These are phyloP conservation scores for Corylus avellana DNA, from an alignment of 306 rosid genomes.

Conservation along the genomic window DNA sequence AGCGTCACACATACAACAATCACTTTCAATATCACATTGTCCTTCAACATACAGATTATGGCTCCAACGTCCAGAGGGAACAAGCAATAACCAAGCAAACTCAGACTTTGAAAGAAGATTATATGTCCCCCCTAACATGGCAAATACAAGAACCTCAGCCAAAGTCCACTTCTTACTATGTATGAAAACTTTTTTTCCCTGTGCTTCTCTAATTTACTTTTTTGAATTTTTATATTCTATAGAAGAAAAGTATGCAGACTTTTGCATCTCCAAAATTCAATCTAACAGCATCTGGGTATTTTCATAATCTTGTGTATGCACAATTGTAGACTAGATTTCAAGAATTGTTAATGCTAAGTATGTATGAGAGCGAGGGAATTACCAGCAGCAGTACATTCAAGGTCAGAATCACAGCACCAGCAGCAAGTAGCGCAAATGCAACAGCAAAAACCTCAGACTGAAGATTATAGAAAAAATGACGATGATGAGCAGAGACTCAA, in stretches of 20 bases:
- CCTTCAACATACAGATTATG: constrained; percentile 84
- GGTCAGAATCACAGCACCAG: constrained; percentile 90
- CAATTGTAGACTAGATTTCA: background rate
- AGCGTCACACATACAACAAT: constrained; percentile 82
- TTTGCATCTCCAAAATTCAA: background rate
- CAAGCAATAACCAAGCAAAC: constrained; percentile 93
- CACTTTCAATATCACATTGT: constrained; percentile 76
- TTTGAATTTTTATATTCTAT: no score
- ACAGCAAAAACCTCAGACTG: constrained; percentile 99
- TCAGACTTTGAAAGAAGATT: constrained; percentile 95
- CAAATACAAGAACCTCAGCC: constrained; percentile 21
- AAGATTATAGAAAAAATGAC: constrained; percentile 15
- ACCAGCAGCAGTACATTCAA: constrained; percentile 98
- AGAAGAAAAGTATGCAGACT: background rate
- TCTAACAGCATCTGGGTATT: background rate
- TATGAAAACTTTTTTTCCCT: background rate
- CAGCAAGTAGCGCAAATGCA: constrained; percentile 97
- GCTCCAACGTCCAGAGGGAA: constrained; percentile 96
- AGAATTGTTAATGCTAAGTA: background rate
- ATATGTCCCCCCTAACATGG: constrained; percentile 90
- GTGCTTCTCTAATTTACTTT: background rate
- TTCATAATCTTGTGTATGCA: background rate
- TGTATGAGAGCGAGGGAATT: constrained; percentile 35
- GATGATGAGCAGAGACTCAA: background rate
- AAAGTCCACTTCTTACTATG: constrained; percentile 7